Evolutionary conservation across 345 rosid genomes (phyloP), one percentile per base, ranked within the genome.

Genomic region (Mangifera indica): DNA sequence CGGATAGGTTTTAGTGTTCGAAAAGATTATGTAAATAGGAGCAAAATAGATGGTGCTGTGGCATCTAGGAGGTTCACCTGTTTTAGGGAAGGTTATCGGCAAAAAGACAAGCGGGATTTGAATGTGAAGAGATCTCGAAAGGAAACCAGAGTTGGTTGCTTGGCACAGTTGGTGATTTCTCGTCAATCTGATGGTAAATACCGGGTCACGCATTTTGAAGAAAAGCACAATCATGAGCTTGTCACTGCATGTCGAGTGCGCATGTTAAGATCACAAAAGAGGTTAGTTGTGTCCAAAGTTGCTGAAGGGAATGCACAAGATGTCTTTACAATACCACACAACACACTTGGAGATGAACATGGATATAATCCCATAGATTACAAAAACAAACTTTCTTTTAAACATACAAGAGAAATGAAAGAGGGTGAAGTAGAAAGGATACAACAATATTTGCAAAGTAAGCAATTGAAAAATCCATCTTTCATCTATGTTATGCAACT

Each of bases 111-210:
- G 65, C 71, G 78, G 6, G 72, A 69, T 66, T 37, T 60, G 71
- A 76, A 60, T 66, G 65, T 76, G 42, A 78, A 81, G 74, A 81
- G 79, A 60, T 70, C 60, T 24, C 73, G 74, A 25, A 81, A 78
- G 72, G 84, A 81, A 73, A 77, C 81, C 42, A 81, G 82, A 73
- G 75, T 77, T 72, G 84, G 84, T 48, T 81, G 84, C 52, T 55
- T 72, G 71, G 84, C 84, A 4, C 81, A 78, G 65, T 57, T 78
- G 48, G 74, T 77, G 53, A 73, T 81, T 62, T 72, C 80, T 65
- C 78, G 79, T 73, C 82, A 78, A 71, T 40, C 80, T 60, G 72
- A 78, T 70, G 80, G 82, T 34, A 78, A 73, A 66, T 76, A 81
- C 58, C 82, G 76, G 49, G 78, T 73, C 42, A 81, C 79, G 20